Conservation (phyloP, 1,284 basidiomycete genomes). For the Trichosporon sp. region DNA sequence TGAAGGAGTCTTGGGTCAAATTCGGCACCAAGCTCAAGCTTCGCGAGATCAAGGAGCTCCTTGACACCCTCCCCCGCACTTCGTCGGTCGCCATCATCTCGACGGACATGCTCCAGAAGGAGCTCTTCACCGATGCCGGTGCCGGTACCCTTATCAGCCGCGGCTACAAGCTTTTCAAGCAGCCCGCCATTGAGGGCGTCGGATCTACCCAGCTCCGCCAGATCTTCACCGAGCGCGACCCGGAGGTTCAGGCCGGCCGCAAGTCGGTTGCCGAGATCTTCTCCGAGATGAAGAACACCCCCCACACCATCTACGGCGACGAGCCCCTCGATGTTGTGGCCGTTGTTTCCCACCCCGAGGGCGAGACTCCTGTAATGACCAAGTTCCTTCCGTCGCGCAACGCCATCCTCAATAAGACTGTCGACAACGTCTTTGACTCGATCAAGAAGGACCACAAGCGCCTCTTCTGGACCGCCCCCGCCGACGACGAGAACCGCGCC, state of each 20-base stretch:
- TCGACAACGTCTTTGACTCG: conserved; percentile 94
- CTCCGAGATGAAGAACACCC: conserved; percentile 67
- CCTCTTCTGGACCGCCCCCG: conserved; percentile 93
- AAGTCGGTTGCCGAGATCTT: conserved; percentile 87
- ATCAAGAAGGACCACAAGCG: conserved; percentile 92
- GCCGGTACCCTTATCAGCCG: conserved; percentile 96
- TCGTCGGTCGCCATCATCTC: conserved; percentile 98
- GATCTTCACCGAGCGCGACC: conserved; percentile 88
- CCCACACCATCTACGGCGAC: conserved; percentile 95
- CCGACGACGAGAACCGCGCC: conserved; percentile 88
- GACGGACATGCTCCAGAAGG: conserved; percentile 82
- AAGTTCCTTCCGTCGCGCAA: conserved; percentile 84
- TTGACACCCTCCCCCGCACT: conserved; percentile 95
- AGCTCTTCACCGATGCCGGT: conserved; percentile 96
- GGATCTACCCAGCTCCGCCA: conserved; percentile 90
- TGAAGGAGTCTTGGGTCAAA: conserved; percentile 99
- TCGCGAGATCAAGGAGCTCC: conserved; percentile 97
- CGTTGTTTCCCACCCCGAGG: conserved; percentile 84
- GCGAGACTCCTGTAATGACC: conserved; percentile 83
- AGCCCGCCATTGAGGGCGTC: conserved; percentile 71
- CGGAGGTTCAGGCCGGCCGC: conserved; percentile 77
- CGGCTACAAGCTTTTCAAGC: conserved; percentile 95
- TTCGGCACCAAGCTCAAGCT: conserved; percentile 99
- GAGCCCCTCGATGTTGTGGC: conserved; percentile 95
- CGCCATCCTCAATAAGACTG: conserved; percentile 86